A percentile compares a stretch with the other conserved stretches of the same genome.
These are phyloP conservation scores for Phytopythium helicoides DNA, from an alignment of 352 stramenopile species.

Conservation along the genomic window DNA sequence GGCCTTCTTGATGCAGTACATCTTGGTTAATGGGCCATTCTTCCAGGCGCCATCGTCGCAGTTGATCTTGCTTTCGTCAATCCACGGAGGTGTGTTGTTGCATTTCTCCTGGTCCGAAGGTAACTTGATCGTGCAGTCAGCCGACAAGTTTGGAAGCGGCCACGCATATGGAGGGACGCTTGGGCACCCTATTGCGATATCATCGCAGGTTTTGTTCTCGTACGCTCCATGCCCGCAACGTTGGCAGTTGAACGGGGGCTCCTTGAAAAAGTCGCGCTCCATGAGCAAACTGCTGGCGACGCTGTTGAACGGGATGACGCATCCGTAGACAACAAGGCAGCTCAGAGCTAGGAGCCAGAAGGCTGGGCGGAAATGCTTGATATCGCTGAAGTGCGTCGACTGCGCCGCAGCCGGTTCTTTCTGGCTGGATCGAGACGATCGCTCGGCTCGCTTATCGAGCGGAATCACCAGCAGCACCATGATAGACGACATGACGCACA, in stretches of 20 bases:
- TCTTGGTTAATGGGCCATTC: constrained; percentile 46
- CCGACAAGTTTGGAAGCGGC: constrained; percentile 65
- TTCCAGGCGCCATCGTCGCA: constrained; percentile 75
- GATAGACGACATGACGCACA: constrained; percentile 73
- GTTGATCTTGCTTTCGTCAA: constrained; percentile 73
- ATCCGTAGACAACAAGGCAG: constrained; percentile 92
- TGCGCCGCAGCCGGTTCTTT: constrained; percentile 27
- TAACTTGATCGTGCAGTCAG: constrained; percentile 68
- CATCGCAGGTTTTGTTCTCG: constrained; percentile 41
- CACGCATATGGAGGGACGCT: constrained; percentile 69
- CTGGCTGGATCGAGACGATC: constrained; percentile 15
- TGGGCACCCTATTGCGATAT: constrained; percentile 48
- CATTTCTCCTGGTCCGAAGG: constrained; percentile 63
- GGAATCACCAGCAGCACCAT: constrained; percentile 73
- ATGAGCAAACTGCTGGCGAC: constrained; percentile 91
- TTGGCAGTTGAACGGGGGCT: constrained; percentile 41
- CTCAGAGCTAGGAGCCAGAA: constrained; percentile 91
- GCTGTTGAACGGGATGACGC: constrained; percentile 94
- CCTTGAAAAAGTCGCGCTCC: constrained; percentile 88
- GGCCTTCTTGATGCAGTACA: constrained; percentile 62
- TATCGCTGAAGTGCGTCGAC: constrained; percentile 66
- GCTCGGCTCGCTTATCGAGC: constrained; percentile 73
- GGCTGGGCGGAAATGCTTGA: constrained; percentile 74
- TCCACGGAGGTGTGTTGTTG: constrained; percentile 47
- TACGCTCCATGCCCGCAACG: constrained; percentile 66